A percentile compares a stretch with the other conserved stretches of the same genome.
Conservation (phyloP, 257 asterid genomes). For the Plantago major region DNA sequence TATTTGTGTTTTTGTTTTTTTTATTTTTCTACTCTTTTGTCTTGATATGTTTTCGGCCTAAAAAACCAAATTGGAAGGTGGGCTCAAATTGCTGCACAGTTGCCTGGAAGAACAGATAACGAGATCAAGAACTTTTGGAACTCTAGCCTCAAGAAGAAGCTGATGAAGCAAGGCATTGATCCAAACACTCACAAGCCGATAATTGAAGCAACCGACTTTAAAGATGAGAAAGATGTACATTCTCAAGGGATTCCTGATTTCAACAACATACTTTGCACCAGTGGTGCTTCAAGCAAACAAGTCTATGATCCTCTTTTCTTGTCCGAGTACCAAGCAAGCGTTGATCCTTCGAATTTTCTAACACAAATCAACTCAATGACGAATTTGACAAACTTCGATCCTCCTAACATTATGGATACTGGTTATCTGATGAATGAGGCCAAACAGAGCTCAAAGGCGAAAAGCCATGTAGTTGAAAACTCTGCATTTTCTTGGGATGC, state of each 20-base stretch:
- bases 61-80: slow-evolving; percentile 40
- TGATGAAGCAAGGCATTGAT: slow-evolving; percentile 72
- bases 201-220: slow-evolving; percentile 15
- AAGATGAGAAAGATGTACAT: slow-evolving; percentile 20
- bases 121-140: slow-evolving; percentile 89
- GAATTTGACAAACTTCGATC: slow-evolving; percentile 36
- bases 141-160: slow-evolving; percentile 70
- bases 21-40: no score
- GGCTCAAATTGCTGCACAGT: slow-evolving; percentile 83
- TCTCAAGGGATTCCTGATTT: slow-evolving; percentile 7
- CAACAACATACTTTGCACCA: slow-evolving; percentile 14
- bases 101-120: slow-evolving; percentile 91
- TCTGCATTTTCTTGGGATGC: slow-evolving; percentile 40
- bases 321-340: slow-evolving; percentile 48
- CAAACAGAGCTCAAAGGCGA: slow-evolving; percentile 26
- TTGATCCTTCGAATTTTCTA: slow-evolving; percentile 26
- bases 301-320: slow-evolving; percentile 58
- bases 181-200: slow-evolving; percentile 69
- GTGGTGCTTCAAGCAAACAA: slow-evolving; percentile 30
- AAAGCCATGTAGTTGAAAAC: slow-evolving; percentile 22
- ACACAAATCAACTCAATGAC: slow-evolving; percentile 44
- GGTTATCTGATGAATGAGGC: slow-evolving; percentile 25
- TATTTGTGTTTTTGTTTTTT: no score
- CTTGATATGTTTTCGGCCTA: neutral
- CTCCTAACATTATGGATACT: slow-evolving; percentile 27